phyloP scores from a whole-genome alignment of 139 green algal genomes.

The Haematococcus lacustris region DNA sequence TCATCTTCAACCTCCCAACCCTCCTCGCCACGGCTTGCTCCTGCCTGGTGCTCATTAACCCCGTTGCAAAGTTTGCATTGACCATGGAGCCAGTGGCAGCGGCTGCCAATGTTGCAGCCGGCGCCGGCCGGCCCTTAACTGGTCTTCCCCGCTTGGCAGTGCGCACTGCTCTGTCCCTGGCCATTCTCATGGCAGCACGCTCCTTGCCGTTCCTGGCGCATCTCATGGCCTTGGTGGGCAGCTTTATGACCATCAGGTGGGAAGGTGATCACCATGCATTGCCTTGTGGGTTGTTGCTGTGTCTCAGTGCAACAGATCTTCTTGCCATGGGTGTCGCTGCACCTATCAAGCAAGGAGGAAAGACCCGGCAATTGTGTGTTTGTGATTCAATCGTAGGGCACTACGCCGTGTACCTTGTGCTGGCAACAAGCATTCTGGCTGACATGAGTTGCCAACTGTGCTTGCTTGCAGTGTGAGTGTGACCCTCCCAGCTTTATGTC shows the following conservation, averaged over 20 bases:
- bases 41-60: slow-evolving; percentile 44
- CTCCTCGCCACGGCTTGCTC: slow-evolving; percentile 34
- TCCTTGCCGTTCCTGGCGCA: slow-evolving; percentile 47
- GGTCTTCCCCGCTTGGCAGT: slow-evolving; percentile 17
- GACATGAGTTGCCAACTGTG: too few species aligned
- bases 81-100: slow-evolving; percentile 59
- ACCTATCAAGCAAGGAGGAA: too few species aligned
- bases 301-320: too few species aligned
- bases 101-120: background rate
- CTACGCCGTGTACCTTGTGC: too few species aligned
- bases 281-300: too few species aligned
- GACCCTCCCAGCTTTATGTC: slow-evolving; percentile 47
- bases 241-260: slow-evolving; percentile 49
- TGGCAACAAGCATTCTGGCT: too few species aligned
- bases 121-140: background rate
- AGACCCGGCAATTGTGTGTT: too few species aligned
- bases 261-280: too few species aligned
- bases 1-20: slow-evolving; percentile 53
- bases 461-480: slow-evolving; percentile 33
- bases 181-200: slow-evolving; percentile 29
- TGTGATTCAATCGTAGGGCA: too few species aligned
- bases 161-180: slow-evolving; percentile 29
- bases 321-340: too few species aligned
- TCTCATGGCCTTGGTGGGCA: slow-evolving; percentile 47
- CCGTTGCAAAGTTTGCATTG: slow-evolving; percentile 58